Base-by-base conservation (phyloP, 768 basidiomycete species). In the Auriscalpium orientale region DNA sequence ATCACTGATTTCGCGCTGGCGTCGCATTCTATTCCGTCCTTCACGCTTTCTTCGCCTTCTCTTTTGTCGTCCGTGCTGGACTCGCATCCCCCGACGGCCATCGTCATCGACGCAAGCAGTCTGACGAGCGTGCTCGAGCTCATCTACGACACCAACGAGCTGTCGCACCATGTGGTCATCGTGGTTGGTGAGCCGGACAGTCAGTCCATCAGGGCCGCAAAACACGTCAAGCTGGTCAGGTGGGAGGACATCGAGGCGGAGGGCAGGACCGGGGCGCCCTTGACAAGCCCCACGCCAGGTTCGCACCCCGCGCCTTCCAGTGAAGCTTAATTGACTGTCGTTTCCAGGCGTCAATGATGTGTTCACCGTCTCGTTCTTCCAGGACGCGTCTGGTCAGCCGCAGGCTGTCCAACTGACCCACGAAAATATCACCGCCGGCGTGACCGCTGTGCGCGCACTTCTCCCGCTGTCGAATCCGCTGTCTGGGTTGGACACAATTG, bases 371-470 rank as follows among this genome's bases (percentile, higher is more conserved):
- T 78, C 84, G 1, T 89, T 85, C 76, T 85, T 78, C 61, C 72
- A 76, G 61, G 74, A 76, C 1, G 63, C 76, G 18, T 70, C 75
- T 18, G 80, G 85, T 36, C 73, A 76, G 40, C 66, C 86, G 8
- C 79, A 79, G 55, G 85, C 79, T 21, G 79, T 79, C 8, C 83
- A 84, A 57, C 71, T 94, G 35, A 90, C 90, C 0, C 90, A 93
- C 67, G 79, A 88, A 67, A 93, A 92, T 60, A 66, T 95, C 56
- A 95, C 91, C 2, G 90, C 94, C 4, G 94, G 91, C 36, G 86
- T 94, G n/a, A 83, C 91, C 0, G 88, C 87, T 3, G 74, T 83
- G 21, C 84, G 88, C 37, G 80, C 84, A 5, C 67, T 94, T 20
- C 81, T 95, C 62, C 92, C 94, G 2, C 73, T 83, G 10, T 80